These are phyloP conservation scores for Quercus rubra DNA, from an alignment of 306 rosid genomes.

Conservation along the genomic window DNA sequence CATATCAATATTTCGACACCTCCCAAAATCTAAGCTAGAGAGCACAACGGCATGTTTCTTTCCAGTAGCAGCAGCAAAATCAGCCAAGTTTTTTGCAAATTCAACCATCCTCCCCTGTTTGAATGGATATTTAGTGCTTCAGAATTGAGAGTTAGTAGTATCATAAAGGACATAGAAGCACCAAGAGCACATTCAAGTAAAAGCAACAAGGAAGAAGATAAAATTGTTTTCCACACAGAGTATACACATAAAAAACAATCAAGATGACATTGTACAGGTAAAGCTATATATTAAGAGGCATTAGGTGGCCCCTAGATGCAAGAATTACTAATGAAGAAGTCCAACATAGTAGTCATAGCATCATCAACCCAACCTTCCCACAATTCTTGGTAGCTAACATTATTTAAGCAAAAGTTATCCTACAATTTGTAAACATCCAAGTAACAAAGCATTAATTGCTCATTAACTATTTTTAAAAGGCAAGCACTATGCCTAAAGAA, in stretches of 20 bases:
- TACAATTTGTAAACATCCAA: neutral
- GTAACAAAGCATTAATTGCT: neutral
- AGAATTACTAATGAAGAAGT: neutral
- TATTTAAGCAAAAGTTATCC: no score
- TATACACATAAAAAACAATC: no score
- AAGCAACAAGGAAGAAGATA: constrained; percentile 1
- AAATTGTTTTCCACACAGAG: neutral
- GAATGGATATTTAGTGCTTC: constrained; percentile 17
- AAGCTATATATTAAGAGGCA: neutral
- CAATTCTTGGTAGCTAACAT: no score
- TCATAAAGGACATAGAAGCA: constrained; percentile 6
- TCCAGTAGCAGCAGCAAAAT: constrained; percentile 59
- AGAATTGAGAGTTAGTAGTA: constrained; percentile 7
- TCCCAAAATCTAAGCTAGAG: constrained; percentile 89
- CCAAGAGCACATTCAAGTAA: neutral
- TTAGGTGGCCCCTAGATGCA: neutral
- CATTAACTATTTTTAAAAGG: neutral
- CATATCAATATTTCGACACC: constrained; percentile 80
- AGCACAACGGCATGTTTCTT: constrained; percentile 74
- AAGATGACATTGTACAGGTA: no score
- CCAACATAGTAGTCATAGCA: neutral
- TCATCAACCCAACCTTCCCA: neutral
- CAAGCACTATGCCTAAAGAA: neutral
- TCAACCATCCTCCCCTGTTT: constrained; percentile 76
- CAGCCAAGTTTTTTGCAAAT: constrained; percentile 71